Evolutionary conservation across 2,329 filamentous ascomycete species (phyloP), one percentile per base, ranked within the genome.

Genomic region (Stagonosporopsis vannaccii): DNA sequence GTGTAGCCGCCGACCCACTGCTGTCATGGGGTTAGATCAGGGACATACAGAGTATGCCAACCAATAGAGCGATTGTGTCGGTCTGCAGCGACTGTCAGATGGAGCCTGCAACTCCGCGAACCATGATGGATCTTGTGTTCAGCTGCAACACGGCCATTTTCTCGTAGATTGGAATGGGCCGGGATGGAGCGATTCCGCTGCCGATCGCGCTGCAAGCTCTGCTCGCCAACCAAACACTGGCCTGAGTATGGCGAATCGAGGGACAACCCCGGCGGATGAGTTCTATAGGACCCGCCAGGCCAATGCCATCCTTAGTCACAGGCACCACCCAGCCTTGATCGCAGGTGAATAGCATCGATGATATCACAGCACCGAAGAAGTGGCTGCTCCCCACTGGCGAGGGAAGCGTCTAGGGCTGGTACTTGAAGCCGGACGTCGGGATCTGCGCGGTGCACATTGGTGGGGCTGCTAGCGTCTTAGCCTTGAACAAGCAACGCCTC

Each of bases 1-100:
- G 41, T 47, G 30, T 56, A 46, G 53, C 46, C 53, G 41, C 46
- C 53, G 53, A 46, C 40, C 47, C 47, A 42, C 23, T 46, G 13
- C 26, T 42, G 19, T 46, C 35, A 28, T 45, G 35, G 13, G 47
- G 46, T 56, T 56, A 51, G 47, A 22, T 22, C 35, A 37, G 35
- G 26, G 36, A 22, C 28, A 42, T 20, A 20, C 7, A 37, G 42
- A 46, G 4, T 15, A 4, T 41, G 30, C 4, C 32, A 17, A 19
- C 53, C 47, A 51, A 56, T 56, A 26, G 36, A 17, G 45, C 28
- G 15, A 13, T 22, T 13, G 17, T 30, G 11, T 13, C 28, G 17
- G 22, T n/a, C 19, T 22, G 39, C 20, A 15, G 46, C 36, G 35
- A 41, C 32, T 35, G 45, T 40, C 13, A 17, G 9, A 19, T 30